These are phyloP conservation scores for Pichia thaimueangensis DNA, from an alignment of 805 yeast species.

Conservation along the genomic window DNA sequence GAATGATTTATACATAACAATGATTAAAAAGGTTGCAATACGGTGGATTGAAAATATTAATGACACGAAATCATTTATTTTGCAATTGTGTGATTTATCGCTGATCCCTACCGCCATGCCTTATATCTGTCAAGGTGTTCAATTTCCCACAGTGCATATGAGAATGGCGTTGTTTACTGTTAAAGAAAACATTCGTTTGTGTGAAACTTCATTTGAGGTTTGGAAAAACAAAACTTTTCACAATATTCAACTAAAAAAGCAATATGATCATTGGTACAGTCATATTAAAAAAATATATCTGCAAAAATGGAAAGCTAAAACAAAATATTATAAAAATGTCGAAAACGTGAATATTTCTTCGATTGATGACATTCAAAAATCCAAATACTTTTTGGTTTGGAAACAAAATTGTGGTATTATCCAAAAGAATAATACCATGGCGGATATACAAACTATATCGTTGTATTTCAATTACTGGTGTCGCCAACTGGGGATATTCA, in stretches of 20 bases:
- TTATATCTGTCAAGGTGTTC: conserved; percentile 12
- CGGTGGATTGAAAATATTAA: conserved; percentile 16
- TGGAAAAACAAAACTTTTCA: conserved; percentile 12
- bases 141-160: conserved; percentile 23
- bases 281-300: not conserved
- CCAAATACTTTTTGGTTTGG: not conserved
- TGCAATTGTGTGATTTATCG: conserved; percentile 20
- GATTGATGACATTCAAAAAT: not conserved
- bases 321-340: not conserved
- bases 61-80: conserved; percentile 15
- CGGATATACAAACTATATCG: not conserved
- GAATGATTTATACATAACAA: conserved; percentile 19
- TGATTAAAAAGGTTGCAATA: conserved; percentile 17
- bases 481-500: not conserved
- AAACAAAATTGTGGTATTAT: not conserved
- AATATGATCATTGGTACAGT: not conserved
- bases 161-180: conserved; percentile 22
- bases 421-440: not conserved
- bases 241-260: not conserved
- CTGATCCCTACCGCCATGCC: conserved; percentile 24
- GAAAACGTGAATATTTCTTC: not conserved
- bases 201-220: conserved; percentile 16
- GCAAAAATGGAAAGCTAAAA: not conserved
- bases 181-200: conserved; percentile 17
- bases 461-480: not conserved